A percentile compares a stretch with the other conserved stretches of the same genome.
Conservation (phyloP, 2,329 filamentous ascomycete genomes). For the Exophiala oligosperma region DNA sequence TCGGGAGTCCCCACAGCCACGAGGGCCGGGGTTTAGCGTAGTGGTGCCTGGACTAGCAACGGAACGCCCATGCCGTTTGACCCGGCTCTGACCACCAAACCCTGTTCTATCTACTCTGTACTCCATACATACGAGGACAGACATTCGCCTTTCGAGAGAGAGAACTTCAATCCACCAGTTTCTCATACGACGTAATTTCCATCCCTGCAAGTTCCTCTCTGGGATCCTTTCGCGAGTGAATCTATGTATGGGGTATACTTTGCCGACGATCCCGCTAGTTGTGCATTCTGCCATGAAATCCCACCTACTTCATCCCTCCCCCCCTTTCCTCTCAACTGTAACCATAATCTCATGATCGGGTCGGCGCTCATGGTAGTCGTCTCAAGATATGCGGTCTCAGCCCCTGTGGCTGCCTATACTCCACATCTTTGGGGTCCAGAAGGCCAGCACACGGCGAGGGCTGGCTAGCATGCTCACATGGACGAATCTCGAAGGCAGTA, state of each 20-base stretch:
- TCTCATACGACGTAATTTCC: background rate
- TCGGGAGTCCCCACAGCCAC: slow-evolving; percentile 1
- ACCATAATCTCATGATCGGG: background rate
- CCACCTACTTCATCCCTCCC: too few species aligned
- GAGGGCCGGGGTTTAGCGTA: background rate
- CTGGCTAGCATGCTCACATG: slow-evolving; percentile 4
- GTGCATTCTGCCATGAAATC: too few species aligned
- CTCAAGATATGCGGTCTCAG: slow-evolving; percentile 10
- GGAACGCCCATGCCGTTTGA: slow-evolving; percentile 2
- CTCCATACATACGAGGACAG: too few species aligned
- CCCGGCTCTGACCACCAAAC: background rate
- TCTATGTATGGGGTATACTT: background rate
- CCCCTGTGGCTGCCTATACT: background rate
- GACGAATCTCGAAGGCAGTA: background rate
- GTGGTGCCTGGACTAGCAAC: background rate
- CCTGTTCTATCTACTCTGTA: background rate
- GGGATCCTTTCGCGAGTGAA: slow-evolving; percentile 1
- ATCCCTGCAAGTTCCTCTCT: slow-evolving; percentile 1
- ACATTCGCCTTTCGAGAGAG: background rate
- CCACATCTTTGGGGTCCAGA: slow-evolving; percentile 3
- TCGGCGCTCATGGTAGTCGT: background rate
- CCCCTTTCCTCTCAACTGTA: too few species aligned
- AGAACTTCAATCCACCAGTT: slow-evolving; percentile 1
- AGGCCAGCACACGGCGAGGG: slow-evolving; percentile 3
- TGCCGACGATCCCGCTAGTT: background rate